These are phyloP conservation scores for Mollisiaceae sp. DNA, from an alignment of 2,329 filamentous ascomycete genomes.

Conservation along the genomic window DNA sequence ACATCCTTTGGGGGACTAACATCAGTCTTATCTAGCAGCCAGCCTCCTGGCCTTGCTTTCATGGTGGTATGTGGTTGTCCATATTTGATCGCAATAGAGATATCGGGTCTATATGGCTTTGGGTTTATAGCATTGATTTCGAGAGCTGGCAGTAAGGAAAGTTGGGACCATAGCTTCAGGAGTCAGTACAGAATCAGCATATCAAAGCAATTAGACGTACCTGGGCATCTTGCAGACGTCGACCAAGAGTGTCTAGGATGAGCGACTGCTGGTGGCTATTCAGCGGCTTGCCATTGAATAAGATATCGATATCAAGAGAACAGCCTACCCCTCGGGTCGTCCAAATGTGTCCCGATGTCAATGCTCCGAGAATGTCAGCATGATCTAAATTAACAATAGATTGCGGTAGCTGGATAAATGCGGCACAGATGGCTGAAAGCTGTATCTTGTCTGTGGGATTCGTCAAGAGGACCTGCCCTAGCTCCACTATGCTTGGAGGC, in stretches of 20 bases:
- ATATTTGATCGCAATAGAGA: slow-evolving; percentile 34
- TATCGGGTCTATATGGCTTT: background rate
- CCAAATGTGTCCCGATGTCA: slow-evolving; percentile 38
- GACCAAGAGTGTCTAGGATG: slow-evolving; percentile 28
- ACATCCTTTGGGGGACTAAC: slow-evolving; percentile 31
- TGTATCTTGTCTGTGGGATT: background rate
- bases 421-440: background rate
- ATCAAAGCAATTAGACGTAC: slow-evolving; percentile 22
- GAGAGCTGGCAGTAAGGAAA: slow-evolving; percentile 30
- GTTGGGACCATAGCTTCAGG: slow-evolving; percentile 7
- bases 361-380: slow-evolving; percentile 13
- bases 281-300: slow-evolving; percentile 29
- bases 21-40: slow-evolving; percentile 26
- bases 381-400: background rate
- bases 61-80: slow-evolving; percentile 7
- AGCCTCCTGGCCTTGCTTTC: slow-evolving; percentile 11
- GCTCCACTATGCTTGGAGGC: background rate
- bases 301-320: slow-evolving; percentile 30
- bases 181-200: slow-evolving; percentile 14
- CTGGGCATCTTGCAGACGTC: slow-evolving; percentile 31
- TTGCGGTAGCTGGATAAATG: background rate
- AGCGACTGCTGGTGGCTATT: background rate
- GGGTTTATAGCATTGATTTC: background rate
- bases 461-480: background rate
- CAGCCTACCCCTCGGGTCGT: slow-evolving; percentile 31